Base-by-base conservation (phyloP, 257 asterid species). In the Solanum rostratum region DNA sequence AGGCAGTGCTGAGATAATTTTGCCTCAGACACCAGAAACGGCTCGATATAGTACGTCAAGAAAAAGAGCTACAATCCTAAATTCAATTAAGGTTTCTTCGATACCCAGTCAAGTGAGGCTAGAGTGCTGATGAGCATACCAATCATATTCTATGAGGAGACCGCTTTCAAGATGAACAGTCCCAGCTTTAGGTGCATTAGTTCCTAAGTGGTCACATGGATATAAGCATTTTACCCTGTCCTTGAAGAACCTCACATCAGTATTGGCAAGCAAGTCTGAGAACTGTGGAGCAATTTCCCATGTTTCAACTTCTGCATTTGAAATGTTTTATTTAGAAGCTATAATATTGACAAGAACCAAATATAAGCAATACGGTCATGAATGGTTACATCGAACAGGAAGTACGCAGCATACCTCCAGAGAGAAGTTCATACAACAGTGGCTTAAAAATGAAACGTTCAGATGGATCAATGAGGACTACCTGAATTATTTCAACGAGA, bases 271-370 rank as follows among this genome's bases (percentile, higher is more conserved):
- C 92, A 95, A 92, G 69, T 96, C 98, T 39, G 93, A 89, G 90
- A 96, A 96, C 59, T 91, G 92, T 85, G 98, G 99, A 90, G 99
- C 99, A 86, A 96, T 92, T 88, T 96, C 99, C 99, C 99, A 96
- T 88, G 91, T 90, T 79, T 96, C 98, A 65, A 95, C 98, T 94
- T 96, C 98, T 96, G 97, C 90, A 90, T 46, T 84, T 71, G 33
- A 62, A 90, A 80, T 45, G 65, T 66, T 43, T 37, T 60, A 55
- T 30, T 53, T 30, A 88, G 50, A 15, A 30, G 63, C 73, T 46
- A 45, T 81, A 62, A 59, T 22, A 30, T 59, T 27, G 73, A 83
- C 66, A 3, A 62, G 30, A 82, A 66, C n/a, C 79, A 85, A 41
- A 43, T 33, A 50, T 55, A 73, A 81, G 62, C 52, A 41, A 20